Evolutionary conservation across 2,329 filamentous ascomycete genomes (phyloP).

Genomic region (Phialocephala sp.): DNA sequence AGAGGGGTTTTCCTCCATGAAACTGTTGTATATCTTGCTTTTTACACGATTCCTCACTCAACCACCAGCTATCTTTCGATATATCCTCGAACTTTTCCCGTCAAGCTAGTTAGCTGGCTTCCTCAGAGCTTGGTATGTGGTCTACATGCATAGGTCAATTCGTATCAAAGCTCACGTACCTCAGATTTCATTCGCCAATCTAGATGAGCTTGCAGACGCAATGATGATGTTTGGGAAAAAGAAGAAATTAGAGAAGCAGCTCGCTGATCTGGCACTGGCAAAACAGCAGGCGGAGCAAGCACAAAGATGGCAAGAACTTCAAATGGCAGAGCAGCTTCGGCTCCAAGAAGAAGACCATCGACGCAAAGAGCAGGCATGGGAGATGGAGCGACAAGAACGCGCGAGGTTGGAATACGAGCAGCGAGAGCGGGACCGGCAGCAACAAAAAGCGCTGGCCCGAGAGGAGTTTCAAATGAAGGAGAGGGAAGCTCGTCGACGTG

Average conservation of each 20-base stretch:
- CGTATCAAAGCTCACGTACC: background rate
- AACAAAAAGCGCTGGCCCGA: background rate
- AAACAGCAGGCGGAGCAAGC: slow-evolving; percentile 11
- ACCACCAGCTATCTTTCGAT: background rate
- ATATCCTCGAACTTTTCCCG: background rate
- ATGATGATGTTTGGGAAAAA: slow-evolving; percentile 10
- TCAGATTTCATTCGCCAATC: background rate
- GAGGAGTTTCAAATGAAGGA: slow-evolving; percentile 3
- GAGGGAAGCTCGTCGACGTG: background rate
- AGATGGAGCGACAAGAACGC: background rate
- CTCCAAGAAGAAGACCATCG: slow-evolving; percentile 7
- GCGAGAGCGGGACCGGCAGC: background rate
- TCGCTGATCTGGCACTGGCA: background rate
- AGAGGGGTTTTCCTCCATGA: background rate
- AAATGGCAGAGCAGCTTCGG: slow-evolving; percentile 11
- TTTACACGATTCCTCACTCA: background rate
- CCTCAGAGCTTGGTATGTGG: background rate
- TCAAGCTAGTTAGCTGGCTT: background rate
- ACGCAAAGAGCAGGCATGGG: slow-evolving; percentile 5
- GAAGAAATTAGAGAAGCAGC: slow-evolving; percentile 11
- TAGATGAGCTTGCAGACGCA: background rate
- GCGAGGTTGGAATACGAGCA: background rate
- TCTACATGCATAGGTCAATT: background rate
- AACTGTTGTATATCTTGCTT: background rate
- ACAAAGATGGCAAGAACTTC: slow-evolving; percentile 11